Conservation (phyloP, 2,329 filamentous ascomycete genomes). For the Magnaporthales sp. region DNA sequence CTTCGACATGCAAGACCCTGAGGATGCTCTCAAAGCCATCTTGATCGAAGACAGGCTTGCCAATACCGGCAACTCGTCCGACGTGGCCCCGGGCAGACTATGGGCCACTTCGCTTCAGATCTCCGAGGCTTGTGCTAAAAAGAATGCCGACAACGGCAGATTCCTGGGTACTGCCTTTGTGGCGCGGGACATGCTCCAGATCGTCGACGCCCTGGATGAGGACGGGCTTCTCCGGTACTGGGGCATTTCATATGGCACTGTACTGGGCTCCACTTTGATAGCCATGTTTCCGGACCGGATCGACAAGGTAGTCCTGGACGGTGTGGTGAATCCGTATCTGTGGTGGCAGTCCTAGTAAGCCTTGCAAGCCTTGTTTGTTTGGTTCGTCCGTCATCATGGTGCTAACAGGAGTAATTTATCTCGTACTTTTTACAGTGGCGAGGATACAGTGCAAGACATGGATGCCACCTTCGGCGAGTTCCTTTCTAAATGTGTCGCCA, state of each 20-base stretch:
- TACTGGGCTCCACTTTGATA: slow-evolving; percentile 26
- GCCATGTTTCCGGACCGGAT: slow-evolving; percentile 26
- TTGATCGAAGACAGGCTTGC: not conserved
- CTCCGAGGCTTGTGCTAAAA: slow-evolving; percentile 13
- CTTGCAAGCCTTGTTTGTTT: not conserved
- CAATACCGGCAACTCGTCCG: slow-evolving; percentile 10
- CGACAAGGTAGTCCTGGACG: slow-evolving; percentile 4
- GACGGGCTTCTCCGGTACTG: slow-evolving; percentile 30
- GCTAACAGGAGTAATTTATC: not conserved
- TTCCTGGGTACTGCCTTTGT: slow-evolving; percentile 33
- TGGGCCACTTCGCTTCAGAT: slow-evolving; percentile 16
- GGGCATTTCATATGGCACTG: slow-evolving; percentile 30
- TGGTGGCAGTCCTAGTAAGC: slow-evolving; percentile 4
- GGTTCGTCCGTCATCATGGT: not conserved
- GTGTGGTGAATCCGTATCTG: slow-evolving; percentile 5
- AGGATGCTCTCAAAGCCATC: not conserved
- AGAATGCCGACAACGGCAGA: slow-evolving; percentile 19
- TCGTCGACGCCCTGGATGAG: slow-evolving; percentile 32
- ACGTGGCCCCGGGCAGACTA: slow-evolving; percentile 11
- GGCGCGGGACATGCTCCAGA: slow-evolving; percentile 32
- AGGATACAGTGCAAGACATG: slow-evolving; percentile 1
- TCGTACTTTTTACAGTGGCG: not conserved
- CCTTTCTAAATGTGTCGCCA: slow-evolving; percentile 16
- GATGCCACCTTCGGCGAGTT: slow-evolving; percentile 18
- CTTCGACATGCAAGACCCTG: not conserved